phyloP scores from a whole-genome alignment of 2,329 filamentous ascomycete species.

The Lasiodiplodia sp. region DNA sequence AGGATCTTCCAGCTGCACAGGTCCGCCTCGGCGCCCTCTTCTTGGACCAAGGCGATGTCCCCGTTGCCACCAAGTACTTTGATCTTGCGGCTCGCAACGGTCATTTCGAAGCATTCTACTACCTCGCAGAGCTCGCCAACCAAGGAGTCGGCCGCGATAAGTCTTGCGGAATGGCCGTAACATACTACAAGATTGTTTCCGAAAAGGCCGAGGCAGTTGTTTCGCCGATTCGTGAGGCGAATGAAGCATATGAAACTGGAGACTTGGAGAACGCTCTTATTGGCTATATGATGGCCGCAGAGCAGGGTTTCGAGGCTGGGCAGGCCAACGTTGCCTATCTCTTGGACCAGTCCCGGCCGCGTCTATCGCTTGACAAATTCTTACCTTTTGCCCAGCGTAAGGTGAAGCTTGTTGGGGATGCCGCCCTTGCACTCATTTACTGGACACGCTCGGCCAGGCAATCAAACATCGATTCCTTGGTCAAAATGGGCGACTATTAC shows the following conservation, averaged over 20 bases:
- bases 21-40: constrained; percentile 85
- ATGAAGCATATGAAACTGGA: constrained; percentile 79
- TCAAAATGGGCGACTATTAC: constrained; percentile 99
- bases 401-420: constrained; percentile 61
- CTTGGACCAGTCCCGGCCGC: constrained; percentile 69
- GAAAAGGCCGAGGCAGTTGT: constrained; percentile 89
- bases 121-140: constrained; percentile 85
- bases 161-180: constrained; percentile 77
- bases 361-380: constrained; percentile 62
- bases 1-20: constrained; percentile 81
- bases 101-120: constrained; percentile 90
- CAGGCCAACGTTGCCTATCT: constrained; percentile 91
- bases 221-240: constrained; percentile 83
- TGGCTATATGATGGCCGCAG: constrained; percentile 84
- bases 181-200: constrained; percentile 87
- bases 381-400: constrained; percentile 55
- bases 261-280: constrained; percentile 82
- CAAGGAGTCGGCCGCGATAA: constrained; percentile 81
- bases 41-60: constrained; percentile 86
- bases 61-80: constrained; percentile 82
- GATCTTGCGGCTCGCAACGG: constrained; percentile 83
- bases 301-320: constrained; percentile 88
- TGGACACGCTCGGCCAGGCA: constrained; percentile 96
- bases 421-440: constrained; percentile 80
- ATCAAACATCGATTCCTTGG: constrained; percentile 87